phyloP scores from a whole-genome alignment of 2,329 filamentous ascomycete species.

The Penicillium olsonii region DNA sequence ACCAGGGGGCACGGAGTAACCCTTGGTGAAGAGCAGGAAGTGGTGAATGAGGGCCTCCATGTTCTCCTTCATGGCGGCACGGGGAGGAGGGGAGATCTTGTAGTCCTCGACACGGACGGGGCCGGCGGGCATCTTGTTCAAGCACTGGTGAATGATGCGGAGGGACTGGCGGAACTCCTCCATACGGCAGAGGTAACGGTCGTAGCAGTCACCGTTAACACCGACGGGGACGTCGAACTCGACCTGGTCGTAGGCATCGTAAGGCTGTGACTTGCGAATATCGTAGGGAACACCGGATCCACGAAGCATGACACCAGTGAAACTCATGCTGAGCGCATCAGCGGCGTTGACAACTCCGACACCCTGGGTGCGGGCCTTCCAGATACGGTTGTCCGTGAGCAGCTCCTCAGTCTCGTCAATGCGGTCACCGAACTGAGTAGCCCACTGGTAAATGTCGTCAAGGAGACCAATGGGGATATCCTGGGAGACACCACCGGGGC shows the following conservation, averaged over 20 bases:
- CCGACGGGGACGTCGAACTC: conserved; percentile 98
- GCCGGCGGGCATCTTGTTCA: conserved; percentile 97
- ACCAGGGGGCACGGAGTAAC: conserved; percentile 92
- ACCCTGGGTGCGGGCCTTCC: conserved; percentile 89
- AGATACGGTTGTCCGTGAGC: conserved; percentile 98
- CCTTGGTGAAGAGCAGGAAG: conserved; percentile 98
- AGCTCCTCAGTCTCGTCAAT: conserved; percentile 99
- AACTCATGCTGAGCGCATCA: conserved; percentile 95
- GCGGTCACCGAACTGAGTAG: conserved; percentile 96
- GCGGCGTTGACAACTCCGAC: conserved; percentile 87
- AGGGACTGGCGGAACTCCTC: conserved; percentile 98
- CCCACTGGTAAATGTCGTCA: conserved; percentile 99
- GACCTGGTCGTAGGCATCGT: conserved; percentile 96
- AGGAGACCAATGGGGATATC: conserved; percentile 91
- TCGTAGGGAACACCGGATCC: conserved; percentile 96
- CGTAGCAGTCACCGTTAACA: conserved; percentile 97
- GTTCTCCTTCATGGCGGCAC: conserved; percentile 99
- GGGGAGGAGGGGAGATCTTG: conserved; percentile 95
- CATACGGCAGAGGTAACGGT: conserved; percentile 98
- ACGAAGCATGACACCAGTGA: conserved; percentile 96
- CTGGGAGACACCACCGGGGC: conserved; percentile 93
- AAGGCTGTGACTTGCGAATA: conserved; percentile 92
- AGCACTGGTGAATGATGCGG: conserved; percentile 96
- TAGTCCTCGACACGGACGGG: conserved; percentile 97
- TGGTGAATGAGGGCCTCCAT: conserved; percentile 99